A percentile compares a stretch with the other conserved stretches of the same genome.
These are phyloP conservation scores for Candida xyloterini DNA, from an alignment of 805 yeast species.

Conservation along the genomic window DNA sequence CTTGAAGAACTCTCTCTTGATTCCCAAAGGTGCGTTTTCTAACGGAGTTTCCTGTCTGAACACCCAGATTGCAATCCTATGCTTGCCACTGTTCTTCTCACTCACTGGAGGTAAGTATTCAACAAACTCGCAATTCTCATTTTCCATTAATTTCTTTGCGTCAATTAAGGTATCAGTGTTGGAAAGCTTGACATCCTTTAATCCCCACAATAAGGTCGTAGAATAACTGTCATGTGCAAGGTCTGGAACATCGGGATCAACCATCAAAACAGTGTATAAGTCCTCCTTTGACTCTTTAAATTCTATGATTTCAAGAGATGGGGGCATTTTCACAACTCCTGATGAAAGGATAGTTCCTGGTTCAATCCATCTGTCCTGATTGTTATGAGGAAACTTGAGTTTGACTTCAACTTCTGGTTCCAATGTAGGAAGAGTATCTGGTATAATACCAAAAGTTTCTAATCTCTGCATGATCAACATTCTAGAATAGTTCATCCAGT, in stretches of 20 bases:
- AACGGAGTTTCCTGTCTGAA: constrained; percentile 58
- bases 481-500: constrained; percentile 70
- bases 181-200: constrained; percentile 60
- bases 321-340: constrained; percentile 69
- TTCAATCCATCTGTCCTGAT: constrained; percentile 63
- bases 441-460: constrained; percentile 80
- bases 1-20: constrained; percentile 54
- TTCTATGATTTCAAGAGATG: constrained; percentile 74
- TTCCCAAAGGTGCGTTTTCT: constrained; percentile 20
- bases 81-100: constrained; percentile 80
- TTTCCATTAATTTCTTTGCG: constrained; percentile 37
- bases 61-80: constrained; percentile 87
- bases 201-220: constrained; percentile 75
- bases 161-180: constrained; percentile 57
- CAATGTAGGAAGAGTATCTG: constrained; percentile 90
- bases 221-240: constrained; percentile 60
- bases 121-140: constrained; percentile 43
- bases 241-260: constrained; percentile 92
- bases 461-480: constrained; percentile 89
- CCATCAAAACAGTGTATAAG: constrained; percentile 72
- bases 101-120: constrained; percentile 82
- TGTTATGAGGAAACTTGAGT: constrained; percentile 70
- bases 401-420: constrained; percentile 75
- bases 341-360: constrained; percentile 80
- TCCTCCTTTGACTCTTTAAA: constrained; percentile 52